These are phyloP conservation scores for Perilla frutescens DNA, from an alignment of 257 asterid species.

Conservation along the genomic window DNA sequence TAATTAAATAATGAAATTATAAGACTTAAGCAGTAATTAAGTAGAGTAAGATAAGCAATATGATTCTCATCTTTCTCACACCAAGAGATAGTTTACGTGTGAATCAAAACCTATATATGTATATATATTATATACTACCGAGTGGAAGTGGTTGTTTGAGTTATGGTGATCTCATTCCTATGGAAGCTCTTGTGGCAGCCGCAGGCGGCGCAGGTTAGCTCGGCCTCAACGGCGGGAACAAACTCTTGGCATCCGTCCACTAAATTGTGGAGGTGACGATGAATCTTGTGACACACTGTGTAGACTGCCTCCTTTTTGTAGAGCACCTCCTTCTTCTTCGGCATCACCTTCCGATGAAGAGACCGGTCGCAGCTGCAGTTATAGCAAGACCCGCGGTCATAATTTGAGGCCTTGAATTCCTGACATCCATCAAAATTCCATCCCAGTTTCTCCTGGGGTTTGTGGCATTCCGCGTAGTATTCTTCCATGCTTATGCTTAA, in stretches of 20 bases:
- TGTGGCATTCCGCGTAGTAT: conserved; percentile 26
- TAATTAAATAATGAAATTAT: too few species aligned
- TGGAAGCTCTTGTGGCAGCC: conserved; percentile 37
- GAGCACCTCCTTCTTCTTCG: neutral
- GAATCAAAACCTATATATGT: too few species aligned
- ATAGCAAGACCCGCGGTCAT: neutral
- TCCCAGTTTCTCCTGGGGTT: neutral
- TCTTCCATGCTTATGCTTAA: neutral
- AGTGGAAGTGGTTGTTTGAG: too few species aligned
- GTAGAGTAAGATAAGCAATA: too few species aligned
- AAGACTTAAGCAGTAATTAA: too few species aligned
- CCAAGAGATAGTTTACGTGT: too few species aligned
- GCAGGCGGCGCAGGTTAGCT: conserved; percentile 17
- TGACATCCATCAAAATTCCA: conserved; percentile 30
- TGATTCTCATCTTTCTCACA: too few species aligned
- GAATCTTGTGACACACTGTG: conserved; percentile 32
- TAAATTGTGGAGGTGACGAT: neutral
- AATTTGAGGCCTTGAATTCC: too few species aligned
- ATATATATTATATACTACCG: too few species aligned
- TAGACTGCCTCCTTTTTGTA: conserved; percentile 7
- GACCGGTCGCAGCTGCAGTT: conserved; percentile 27
- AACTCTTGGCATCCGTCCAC: conserved; percentile 36
- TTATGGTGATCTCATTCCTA: conserved; percentile 25
- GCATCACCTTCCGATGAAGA: conserved; percentile 21
- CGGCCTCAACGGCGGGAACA: neutral